phyloP scores from a whole-genome alignment of 805 yeast species.

The Barnettozyma salicaria region DNA sequence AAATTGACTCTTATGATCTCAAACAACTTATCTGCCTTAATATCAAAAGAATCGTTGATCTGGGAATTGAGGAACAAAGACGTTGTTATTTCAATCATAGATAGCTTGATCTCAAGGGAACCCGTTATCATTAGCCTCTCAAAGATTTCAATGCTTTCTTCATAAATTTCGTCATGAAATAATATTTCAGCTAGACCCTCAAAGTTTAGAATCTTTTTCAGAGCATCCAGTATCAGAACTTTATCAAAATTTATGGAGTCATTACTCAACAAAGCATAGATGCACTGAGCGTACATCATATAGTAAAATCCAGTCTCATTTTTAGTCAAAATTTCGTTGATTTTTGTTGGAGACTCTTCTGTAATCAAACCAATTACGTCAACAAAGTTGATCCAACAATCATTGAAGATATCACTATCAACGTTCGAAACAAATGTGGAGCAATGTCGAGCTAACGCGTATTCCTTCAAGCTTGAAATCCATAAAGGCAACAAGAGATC shows the following conservation, averaged over 20 bases:
- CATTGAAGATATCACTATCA: conserved; percentile 42
- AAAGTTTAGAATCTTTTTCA: conserved; percentile 51
- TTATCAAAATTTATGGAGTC: conserved; percentile 25
- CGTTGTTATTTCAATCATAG: conserved; percentile 50
- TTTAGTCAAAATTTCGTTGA: conserved; percentile 44
- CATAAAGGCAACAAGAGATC: conserved; percentile 66
- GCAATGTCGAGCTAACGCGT: conserved; percentile 48
- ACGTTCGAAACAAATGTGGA: conserved; percentile 15
- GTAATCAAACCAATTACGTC: conserved; percentile 67
- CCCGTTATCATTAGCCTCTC: conserved; percentile 65
- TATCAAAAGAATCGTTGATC: conserved; percentile 36
- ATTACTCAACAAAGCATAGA: conserved; percentile 58
- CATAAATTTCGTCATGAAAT: conserved; percentile 61
- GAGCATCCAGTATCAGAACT: conserved; percentile 39
- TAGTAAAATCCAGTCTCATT: conserved; percentile 66
- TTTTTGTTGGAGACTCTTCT: conserved; percentile 40
- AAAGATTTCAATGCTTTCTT: conserved; percentile 69
- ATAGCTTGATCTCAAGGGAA: conserved; percentile 38
- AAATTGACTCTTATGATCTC: conserved; percentile 70
- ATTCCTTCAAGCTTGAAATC: conserved; percentile 71
- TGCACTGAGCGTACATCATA: conserved; percentile 76
- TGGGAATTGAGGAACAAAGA: conserved; percentile 40
- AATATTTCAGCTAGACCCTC: conserved; percentile 52
- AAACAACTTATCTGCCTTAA: conserved; percentile 71
- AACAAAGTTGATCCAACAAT: conserved; percentile 71